Conservation (phyloP, 176 grass and related monocot genomes). For the Lolium perenne region DNA sequence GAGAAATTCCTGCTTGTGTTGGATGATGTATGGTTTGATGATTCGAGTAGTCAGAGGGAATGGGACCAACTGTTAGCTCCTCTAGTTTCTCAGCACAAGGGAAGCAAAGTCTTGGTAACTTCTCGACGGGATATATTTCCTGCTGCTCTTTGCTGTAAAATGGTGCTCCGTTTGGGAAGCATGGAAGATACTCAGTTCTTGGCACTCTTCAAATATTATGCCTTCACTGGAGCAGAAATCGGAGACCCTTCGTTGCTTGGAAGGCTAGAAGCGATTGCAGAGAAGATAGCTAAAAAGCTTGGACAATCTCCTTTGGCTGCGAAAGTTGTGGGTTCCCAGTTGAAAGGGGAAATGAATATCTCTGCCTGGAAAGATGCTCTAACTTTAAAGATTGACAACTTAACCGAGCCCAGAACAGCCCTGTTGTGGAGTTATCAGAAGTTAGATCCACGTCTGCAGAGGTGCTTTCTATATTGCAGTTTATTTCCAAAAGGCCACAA, state of each 20-base stretch:
- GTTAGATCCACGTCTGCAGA: constrained; percentile 27
- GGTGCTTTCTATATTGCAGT: constrained; percentile 22
- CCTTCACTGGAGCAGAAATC: not conserved
- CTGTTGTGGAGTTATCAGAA: not conserved
- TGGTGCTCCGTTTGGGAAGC: not conserved
- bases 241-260: fast-evolving
- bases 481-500: not conserved
- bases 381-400: not conserved
- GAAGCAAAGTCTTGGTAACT: constrained; percentile 32
- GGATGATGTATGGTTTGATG: not conserved
- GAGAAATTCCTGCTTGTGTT: not conserved
- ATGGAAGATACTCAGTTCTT: not conserved
- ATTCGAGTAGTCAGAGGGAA: not conserved
- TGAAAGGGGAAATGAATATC: not conserved
- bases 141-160: not conserved
- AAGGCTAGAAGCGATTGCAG: not conserved
- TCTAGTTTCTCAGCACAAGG: not conserved
- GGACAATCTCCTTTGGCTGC: constrained; percentile 36
- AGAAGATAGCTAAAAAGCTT: not conserved
- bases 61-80: constrained; percentile 12
- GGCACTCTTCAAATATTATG: constrained; percentile 22
- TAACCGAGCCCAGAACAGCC: not conserved
- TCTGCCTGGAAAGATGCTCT: not conserved
- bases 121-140: not conserved
- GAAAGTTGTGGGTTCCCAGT: not conserved